Evolutionary conservation across 1,284 basidiomycete species (phyloP), one percentile per base, ranked within the genome.

Genomic region (Malassezia pachydermatis): DNA sequence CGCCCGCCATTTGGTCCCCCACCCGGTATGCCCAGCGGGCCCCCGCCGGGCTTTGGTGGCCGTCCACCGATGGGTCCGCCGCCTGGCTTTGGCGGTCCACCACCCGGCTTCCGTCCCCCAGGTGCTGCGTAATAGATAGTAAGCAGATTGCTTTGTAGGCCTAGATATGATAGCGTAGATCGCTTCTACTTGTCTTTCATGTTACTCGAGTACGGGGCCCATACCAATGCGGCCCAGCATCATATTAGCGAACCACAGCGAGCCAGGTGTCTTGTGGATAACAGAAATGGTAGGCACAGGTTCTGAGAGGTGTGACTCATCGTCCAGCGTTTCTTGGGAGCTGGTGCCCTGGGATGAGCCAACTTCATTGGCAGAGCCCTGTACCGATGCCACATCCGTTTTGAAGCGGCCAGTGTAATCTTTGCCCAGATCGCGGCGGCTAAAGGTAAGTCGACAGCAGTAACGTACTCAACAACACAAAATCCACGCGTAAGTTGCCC

Each of bases 1-100:
- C 52, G 47, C 13, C 51, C 47, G 9, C 55, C 66, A 42, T 84
- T 87, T 56, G 88, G 88, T 16, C 75, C 75, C 20, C 74, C 64
- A 23, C 60, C 59, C 6, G 62, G 62, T n/a, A 65, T 67, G 60
- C 57, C 54, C 2, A 27, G 28, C 8, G 57, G 57, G 4, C 57
- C 55, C 11, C 55, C 58, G 9, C 56, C 56, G 2, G 59, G 57
- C 16, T 61, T 59, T 45, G 46, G 50, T 2, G 45, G 48, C 2
- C 48, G 40, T 19, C 39, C 41, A 13, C 41, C 41, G 11, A 43
- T 27, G n/a, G 48, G 41, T 1, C 60, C 62, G 10, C 64, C 64
- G 30, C 64, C 64, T 22, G 64, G 64, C n/a, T 67, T 67, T 54
- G 41, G 36, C 4, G 45, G 48, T 7, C 61, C 61, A 44, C 61